Conservation (phyloP, 31 red algal genomes). For the Endocladia muricata region DNA sequence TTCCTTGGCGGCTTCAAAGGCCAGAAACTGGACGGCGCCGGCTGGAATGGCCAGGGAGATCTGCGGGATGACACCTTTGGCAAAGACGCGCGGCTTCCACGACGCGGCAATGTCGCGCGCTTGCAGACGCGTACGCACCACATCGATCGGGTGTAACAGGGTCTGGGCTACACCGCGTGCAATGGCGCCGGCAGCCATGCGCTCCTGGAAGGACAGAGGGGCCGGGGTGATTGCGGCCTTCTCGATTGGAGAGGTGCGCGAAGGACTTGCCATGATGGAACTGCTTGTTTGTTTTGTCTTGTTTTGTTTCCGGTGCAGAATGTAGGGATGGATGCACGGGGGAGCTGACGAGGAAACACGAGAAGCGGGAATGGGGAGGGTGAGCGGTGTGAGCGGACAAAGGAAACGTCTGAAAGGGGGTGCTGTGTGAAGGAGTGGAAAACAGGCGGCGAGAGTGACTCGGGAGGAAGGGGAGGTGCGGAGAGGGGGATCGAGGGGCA, state of each 20-base stretch:
- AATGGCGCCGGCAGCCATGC: conserved; percentile 82
- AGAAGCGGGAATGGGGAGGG: too few species aligned
- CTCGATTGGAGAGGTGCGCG: conserved; percentile 8
- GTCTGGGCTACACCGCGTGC: conserved; percentile 94
- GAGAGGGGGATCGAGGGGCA: neutral
- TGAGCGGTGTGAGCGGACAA: too few species aligned
- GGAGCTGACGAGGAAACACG: neutral
- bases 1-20: conserved; percentile 88
- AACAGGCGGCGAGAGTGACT: too few species aligned
- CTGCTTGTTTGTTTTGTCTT: too few species aligned
- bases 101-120: conserved; percentile 57
- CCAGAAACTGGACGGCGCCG: conserved; percentile 94
- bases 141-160: conserved; percentile 91
- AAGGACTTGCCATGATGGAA: neutral
- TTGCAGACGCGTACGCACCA: conserved; percentile 91
- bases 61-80: conserved; percentile 95
- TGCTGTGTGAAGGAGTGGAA: too few species aligned
- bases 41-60: conserved; percentile 90
- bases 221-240: conserved; percentile 22
- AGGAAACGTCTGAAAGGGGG: too few species aligned
- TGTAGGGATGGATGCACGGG: too few species aligned
- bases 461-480: conserved; percentile 7
- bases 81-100: conserved; percentile 74
- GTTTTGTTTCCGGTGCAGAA: too few species aligned
- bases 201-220: conserved; percentile 62